Conservation (phyloP, 73 alveolate genomes). For the Breviolum minutum region DNA sequence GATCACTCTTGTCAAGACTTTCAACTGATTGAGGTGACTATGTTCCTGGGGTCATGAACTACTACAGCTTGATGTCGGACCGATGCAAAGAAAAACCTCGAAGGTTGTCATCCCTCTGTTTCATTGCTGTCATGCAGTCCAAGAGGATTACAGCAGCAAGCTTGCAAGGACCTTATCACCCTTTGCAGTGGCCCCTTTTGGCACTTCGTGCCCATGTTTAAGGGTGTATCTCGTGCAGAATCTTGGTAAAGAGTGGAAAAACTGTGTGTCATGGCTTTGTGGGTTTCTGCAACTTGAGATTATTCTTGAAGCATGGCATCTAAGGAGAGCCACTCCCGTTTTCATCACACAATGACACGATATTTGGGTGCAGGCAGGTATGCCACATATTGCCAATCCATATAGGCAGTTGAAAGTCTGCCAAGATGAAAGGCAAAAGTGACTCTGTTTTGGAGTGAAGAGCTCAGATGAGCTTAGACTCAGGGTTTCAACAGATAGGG, state of each 20-base stretch:
- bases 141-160: not conserved
- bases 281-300: not conserved
- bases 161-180: conserved; percentile 72
- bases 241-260: not conserved
- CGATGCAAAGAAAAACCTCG: not conserved
- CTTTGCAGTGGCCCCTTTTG: conserved; percentile 80
- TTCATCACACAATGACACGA: conserved; percentile 55
- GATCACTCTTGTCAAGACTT: not conserved
- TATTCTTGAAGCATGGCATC: not conserved
- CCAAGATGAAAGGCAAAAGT: conserved; percentile 46
- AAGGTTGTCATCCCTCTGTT: not conserved
- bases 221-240: conserved; percentile 31
- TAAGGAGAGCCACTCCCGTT: conserved; percentile 62
- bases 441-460: conserved; percentile 45
- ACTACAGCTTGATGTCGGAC: conserved; percentile 92
- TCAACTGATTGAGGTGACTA: conserved; percentile 24
- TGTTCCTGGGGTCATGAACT: conserved; percentile 83
- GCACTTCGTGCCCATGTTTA: conserved; percentile 89
- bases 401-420: not conserved
- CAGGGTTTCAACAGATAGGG: not conserved
- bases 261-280: not conserved
- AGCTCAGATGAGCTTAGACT: not conserved
- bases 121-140: not conserved
- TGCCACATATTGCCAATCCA: not conserved
- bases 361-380: conserved; percentile 75